These are phyloP conservation scores for Carex pumila DNA, from an alignment of 176 grass and related monocot species.

Conservation along the genomic window DNA sequence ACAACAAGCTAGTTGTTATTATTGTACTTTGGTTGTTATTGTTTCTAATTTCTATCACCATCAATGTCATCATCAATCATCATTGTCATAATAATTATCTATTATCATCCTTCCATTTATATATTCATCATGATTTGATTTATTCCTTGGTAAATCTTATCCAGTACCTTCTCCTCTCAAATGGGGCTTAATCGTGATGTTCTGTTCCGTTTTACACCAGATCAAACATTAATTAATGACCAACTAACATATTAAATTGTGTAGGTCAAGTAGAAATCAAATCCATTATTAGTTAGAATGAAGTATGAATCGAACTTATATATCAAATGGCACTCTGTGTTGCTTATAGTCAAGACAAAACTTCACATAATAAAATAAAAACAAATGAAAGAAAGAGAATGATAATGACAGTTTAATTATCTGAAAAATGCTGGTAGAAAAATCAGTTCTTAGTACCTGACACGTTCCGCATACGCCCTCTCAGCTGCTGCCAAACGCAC, in stretches of 20 bases:
- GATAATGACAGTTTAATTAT: not conserved
- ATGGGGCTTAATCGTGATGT: not conserved
- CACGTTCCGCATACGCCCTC: constrained; percentile 72
- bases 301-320: not conserved
- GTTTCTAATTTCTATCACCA: not conserved
- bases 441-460: constrained; percentile 19
- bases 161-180: not conserved
- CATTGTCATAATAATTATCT: not conserved
- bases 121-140: not conserved
- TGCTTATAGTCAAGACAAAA: not conserved
- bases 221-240: not conserved
- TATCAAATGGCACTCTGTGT: not conserved
- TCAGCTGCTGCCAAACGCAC: constrained; percentile 56
- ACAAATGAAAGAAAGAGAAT: not conserved
- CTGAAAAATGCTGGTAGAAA: not conserved
- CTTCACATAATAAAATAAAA: not conserved
- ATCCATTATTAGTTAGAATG: not conserved
- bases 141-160: not conserved
- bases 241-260: not conserved
- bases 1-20: not conserved
- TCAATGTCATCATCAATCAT: not conserved
- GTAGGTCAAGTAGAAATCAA: not conserved
- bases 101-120: not conserved
- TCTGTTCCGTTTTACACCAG: not conserved
- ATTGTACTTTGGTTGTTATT: not conserved